phyloP scores from a whole-genome alignment of 345 rosid species.

The Theobroma cacao region DNA sequence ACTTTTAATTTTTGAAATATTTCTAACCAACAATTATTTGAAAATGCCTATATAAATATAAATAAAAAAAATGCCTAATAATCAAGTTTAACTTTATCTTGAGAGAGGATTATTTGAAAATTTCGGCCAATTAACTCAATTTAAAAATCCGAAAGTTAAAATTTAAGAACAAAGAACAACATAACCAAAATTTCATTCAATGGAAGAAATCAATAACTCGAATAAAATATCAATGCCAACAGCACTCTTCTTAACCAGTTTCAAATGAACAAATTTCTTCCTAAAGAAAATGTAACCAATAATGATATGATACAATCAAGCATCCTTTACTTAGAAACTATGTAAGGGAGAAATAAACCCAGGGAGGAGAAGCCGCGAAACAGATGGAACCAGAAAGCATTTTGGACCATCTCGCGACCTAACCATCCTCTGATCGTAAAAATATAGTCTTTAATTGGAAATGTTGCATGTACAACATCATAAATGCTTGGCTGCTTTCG shows the following conservation, averaged over 20 bases:
- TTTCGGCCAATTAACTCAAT: too few relatives aligned
- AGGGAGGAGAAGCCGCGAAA: slow-evolving; percentile 10
- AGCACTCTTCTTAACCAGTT: not conserved
- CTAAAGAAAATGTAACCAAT: not conserved
- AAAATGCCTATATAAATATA: too few relatives aligned
- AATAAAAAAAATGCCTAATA: too few relatives aligned
- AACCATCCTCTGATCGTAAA: not conserved
- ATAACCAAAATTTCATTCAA: too few relatives aligned
- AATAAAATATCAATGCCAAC: not conserved
- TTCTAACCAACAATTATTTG: too few relatives aligned
- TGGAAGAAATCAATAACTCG: not conserved
- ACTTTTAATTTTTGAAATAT: too few relatives aligned
- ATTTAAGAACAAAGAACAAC: too few relatives aligned
- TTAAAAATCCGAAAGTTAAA: too few relatives aligned
- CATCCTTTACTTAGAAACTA: not conserved
- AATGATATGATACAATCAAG: slow-evolving; percentile 13
- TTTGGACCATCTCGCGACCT: not conserved
- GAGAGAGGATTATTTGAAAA: too few relatives aligned
- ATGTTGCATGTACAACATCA: slow-evolving; percentile 11
- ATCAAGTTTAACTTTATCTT: too few relatives aligned
- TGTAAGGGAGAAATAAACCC: not conserved
- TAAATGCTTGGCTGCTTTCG: not conserved
- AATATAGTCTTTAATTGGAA: not conserved
- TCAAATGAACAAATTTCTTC: slow-evolving; percentile 15
- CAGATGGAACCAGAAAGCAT: not conserved